Conservation (phyloP, 2,329 filamentous ascomycete genomes). For the Hortaea sp. region DNA sequence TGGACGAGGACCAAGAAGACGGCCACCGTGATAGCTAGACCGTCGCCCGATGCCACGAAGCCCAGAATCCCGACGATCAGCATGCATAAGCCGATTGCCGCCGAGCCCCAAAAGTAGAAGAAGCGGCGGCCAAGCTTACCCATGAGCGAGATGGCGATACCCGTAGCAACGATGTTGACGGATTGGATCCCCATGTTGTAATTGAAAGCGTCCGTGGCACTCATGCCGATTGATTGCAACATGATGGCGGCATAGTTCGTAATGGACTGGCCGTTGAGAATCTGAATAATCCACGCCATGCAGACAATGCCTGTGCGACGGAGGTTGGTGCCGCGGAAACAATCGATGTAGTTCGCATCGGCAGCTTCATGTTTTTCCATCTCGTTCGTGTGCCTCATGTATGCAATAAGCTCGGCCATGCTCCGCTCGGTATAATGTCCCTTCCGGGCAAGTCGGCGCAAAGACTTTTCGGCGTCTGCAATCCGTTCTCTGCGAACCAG, state of each 20-base stretch:
- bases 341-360: slow-evolving; percentile 27
- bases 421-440: slow-evolving; percentile 6
- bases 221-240: slow-evolving; percentile 27
- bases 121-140: slow-evolving; percentile 29
- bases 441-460: slow-evolving; percentile 17
- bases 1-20: background rate
- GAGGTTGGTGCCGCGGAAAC: slow-evolving; percentile 34
- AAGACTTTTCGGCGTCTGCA: slow-evolving; percentile 19
- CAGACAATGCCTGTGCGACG: slow-evolving; percentile 34
- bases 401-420: slow-evolving; percentile 9
- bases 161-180: slow-evolving; percentile 12
- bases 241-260: slow-evolving; percentile 12
- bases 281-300: slow-evolving; percentile 28
- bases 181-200: slow-evolving; percentile 22
- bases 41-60: slow-evolving; percentile 11
- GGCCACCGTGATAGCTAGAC: slow-evolving; percentile 11
- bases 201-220: slow-evolving; percentile 23
- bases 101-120: slow-evolving; percentile 24
- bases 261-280: slow-evolving; percentile 22
- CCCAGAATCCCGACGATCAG: slow-evolving; percentile 12
- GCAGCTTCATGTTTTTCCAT: slow-evolving; percentile 21
- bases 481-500: slow-evolving; percentile 19
- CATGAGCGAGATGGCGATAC: slow-evolving; percentile 23
- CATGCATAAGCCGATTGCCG: slow-evolving; percentile 5
- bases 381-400: slow-evolving; percentile 28